Evolutionary conservation across 2,329 filamentous ascomycete species (phyloP), one percentile per base, ranked within the genome.

Genomic region (Xylariaceae sp.): DNA sequence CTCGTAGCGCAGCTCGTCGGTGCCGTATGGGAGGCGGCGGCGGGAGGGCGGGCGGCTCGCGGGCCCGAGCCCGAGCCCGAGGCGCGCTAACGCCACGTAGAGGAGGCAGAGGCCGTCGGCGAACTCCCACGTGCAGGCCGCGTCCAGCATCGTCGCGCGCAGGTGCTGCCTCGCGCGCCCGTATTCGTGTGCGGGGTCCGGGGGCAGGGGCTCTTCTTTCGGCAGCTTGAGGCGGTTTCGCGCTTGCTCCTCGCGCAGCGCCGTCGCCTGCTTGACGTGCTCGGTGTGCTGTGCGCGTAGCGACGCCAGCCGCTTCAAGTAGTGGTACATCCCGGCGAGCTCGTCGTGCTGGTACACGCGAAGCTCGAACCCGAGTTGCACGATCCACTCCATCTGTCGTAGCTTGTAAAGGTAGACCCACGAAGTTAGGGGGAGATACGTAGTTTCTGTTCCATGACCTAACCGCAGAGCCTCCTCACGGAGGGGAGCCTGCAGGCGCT

Each of bases 391-490:
- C 81, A 97, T 91, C 65, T 93, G 84, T 24, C 83, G 84, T n/a
- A 97, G 80, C 71, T 97, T 97, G 72, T 96, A 90, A 55, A 92
- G 82, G 64, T 93, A 95, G 0, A 87, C 84, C 94, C 94, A 99
- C 3, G 89, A 92, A 1, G 89, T 91, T 0, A 97, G 78, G 0
- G 91, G 86, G 46, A 89, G 87, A 0, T 86, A 80, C 67, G 83
- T 87, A 1, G 74, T 75, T 43, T 76, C 77, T 0, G 73, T 67
- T 55, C 65, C 65, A 9, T 60, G 63, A 8, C 68, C 64, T 1
- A 74, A 73, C 44, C 79, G 71, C 13, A 87, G 70, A 2, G 87
- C 80, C 35, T 81, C 73, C 68, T 91, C 88, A 13, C 80, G 76
- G 18, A 82, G 81, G 49, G 84, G 77, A 6, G 76, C 69, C 50